A percentile compares a stretch with the other conserved stretches of the same genome.
phyloP scores from a whole-genome alignment of 495 filamentous ascomycete genomes.

The Xylaria intraflava region DNA sequence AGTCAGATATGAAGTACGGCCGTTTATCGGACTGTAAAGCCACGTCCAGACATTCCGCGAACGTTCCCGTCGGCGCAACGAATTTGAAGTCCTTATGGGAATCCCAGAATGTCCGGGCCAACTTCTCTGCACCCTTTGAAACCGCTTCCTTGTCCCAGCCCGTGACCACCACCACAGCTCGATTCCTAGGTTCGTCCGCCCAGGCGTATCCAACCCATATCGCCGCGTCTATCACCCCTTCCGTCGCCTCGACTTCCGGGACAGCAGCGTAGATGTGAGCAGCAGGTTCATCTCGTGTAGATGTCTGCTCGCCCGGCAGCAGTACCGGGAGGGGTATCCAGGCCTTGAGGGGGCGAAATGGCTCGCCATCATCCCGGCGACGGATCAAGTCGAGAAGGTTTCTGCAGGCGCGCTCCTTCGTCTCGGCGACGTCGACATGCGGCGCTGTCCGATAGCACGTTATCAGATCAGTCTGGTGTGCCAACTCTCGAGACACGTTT shows the following conservation, averaged over 20 bases:
- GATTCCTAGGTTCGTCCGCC: constrained; percentile 53
- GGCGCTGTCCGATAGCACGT: constrained; percentile 54
- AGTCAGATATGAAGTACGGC: constrained; percentile 55
- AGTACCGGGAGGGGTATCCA: constrained; percentile 51
- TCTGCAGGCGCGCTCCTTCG: constrained; percentile 48
- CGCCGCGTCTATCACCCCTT: constrained; percentile 46
- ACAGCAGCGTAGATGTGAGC: constrained; percentile 48
- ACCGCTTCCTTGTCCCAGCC: constrained; percentile 42
- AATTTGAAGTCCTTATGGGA: constrained; percentile 44
- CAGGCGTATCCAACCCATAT: constrained; percentile 57
- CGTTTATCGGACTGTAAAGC: constrained; percentile 39
- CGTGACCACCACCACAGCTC: constrained; percentile 47
- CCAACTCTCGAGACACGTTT: constrained; percentile 47
- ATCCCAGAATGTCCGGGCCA: constrained; percentile 49
- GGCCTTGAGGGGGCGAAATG: constrained; percentile 44
- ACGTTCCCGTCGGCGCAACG: constrained; percentile 48
- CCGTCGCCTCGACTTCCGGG: constrained; percentile 34
- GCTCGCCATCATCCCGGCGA: constrained; percentile 12
- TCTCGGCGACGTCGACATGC: constrained; percentile 46
- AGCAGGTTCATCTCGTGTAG: constrained; percentile 49
- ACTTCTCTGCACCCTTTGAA: constrained; percentile 32
- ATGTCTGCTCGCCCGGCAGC: constrained; percentile 53
- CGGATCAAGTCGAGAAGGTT: constrained; percentile 42
- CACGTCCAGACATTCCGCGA: constrained; percentile 42
- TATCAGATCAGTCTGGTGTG: constrained; percentile 46